These are phyloP conservation scores for Tylopilus sp. DNA, from an alignment of 768 basidiomycete species.

Conservation along the genomic window DNA sequence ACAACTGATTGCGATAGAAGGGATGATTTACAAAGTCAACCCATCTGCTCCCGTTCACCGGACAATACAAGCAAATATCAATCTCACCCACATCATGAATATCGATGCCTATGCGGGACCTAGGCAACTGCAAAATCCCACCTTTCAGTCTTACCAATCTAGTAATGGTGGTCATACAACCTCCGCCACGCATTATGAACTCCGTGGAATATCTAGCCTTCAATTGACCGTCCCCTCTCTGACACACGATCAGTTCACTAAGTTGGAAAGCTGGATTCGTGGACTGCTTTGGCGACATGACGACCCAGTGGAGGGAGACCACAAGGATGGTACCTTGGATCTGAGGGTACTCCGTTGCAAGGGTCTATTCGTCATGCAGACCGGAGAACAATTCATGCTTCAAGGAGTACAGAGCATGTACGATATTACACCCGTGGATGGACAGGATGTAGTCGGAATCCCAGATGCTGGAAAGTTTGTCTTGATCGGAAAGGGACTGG, in stretches of 20 bases:
- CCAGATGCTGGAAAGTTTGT: constrained; percentile 76
- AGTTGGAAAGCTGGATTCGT: constrained; percentile 79
- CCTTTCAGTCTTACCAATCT: constrained; percentile 32
- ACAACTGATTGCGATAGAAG: constrained; percentile 48
- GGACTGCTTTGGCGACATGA: constrained; percentile 77
- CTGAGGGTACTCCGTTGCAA: constrained; percentile 84
- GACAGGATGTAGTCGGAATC: constrained; percentile 41
- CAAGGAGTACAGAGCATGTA: constrained; percentile 93
- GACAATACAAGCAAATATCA: constrained; percentile 71
- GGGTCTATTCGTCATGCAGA: constrained; percentile 61
- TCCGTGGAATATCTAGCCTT: constrained; percentile 81
- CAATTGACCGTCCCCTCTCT: constrained; percentile 68
- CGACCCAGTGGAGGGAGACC: constrained; percentile 37
- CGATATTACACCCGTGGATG: constrained; percentile 58
- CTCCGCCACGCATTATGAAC: constrained; percentile 55
- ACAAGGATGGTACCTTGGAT: constrained; percentile 7
- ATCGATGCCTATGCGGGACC: constrained; percentile 74
- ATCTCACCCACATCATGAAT: constrained; percentile 72
- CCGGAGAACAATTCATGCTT: constrained; percentile 65
- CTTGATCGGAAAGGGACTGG: constrained; percentile 80
- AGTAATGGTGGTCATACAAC: constrained; percentile 34
- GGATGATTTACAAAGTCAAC: constrained; percentile 71
- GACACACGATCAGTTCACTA: constrained; percentile 41
- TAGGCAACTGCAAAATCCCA: constrained; percentile 21
- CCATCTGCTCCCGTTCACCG: constrained; percentile 71